phyloP scores from a whole-genome alignment of 495 filamentous ascomycete species.

The Penicillium angulare region DNA sequence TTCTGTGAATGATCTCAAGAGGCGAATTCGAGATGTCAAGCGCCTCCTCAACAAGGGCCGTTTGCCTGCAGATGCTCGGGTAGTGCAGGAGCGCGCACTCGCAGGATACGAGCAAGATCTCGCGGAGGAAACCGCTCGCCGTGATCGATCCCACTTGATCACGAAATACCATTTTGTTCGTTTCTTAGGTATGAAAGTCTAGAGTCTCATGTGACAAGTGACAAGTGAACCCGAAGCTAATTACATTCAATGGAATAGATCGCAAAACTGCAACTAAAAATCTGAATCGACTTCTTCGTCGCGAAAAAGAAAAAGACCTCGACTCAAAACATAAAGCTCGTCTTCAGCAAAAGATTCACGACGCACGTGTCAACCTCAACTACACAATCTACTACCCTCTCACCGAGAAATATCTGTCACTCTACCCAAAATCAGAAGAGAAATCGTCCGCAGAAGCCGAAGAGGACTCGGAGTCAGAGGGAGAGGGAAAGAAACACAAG shows the following conservation, averaged over 20 bases:
- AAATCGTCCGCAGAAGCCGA: constrained; percentile 14
- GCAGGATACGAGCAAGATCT: constrained; percentile 73
- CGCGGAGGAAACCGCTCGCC: constrained; percentile 57
- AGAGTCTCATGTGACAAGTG: too few species aligned
- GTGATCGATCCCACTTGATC: constrained; percentile 69
- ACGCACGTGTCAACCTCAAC: constrained; percentile 75
- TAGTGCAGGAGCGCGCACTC: constrained; percentile 79
- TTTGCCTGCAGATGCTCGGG: constrained; percentile 70
- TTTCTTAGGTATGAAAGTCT: constrained; percentile 63
- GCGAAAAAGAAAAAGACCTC: constrained; percentile 47
- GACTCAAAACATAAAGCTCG: constrained; percentile 47
- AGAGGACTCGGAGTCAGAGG: constrained; percentile 17
- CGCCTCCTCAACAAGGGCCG: constrained; percentile 59
- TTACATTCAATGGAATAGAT: constrained; percentile 49
- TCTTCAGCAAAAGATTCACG: constrained; percentile 59
- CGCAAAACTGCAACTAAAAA: constrained; percentile 77
- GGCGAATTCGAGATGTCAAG: constrained; percentile 51
- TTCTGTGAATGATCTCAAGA: constrained; percentile 53
- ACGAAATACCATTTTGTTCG: constrained; percentile 90
- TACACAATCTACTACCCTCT: constrained; percentile 85
- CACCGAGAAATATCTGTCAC: constrained; percentile 71
- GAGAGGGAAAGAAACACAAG: constrained; percentile 20
- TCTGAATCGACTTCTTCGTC: constrained; percentile 55
- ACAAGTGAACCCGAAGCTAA: too few species aligned
- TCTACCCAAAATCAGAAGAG: constrained; percentile 58